Percentiles rank a stretch among this genome's conserved stretches.
phyloP scores from a whole-genome alignment of 1,284 basidiomycete species.

The Gomphus sp. region DNA sequence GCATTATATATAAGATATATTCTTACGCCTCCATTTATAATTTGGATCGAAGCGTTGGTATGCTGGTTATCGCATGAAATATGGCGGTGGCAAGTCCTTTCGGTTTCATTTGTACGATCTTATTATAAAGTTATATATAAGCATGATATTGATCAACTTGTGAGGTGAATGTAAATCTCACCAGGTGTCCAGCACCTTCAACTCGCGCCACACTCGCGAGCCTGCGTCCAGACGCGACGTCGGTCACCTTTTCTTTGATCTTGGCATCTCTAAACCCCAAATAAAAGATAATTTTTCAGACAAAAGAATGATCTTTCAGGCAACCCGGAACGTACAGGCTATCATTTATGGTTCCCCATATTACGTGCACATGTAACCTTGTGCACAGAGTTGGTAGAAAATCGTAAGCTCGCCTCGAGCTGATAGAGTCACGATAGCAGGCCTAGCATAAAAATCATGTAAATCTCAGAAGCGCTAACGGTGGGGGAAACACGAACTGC shows the following conservation, averaged over 20 bases:
- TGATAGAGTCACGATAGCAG: conserved; percentile 32
- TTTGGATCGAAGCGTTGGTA: too few species aligned
- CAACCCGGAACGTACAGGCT: conserved; percentile 25
- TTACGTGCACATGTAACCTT: conserved; percentile 35
- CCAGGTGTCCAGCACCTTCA: conserved; percentile 23
- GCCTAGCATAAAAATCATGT: conserved; percentile 25
- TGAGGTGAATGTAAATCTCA: conserved; percentile 13
- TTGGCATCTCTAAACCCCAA: conserved; percentile 3
- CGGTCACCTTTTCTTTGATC: conserved; percentile 31
- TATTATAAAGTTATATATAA: neutral
- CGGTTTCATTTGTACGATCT: conserved; percentile 7
- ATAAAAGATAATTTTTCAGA: neutral
- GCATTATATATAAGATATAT: too few species aligned
- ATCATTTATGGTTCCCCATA: conserved; percentile 41
- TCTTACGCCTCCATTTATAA: too few species aligned
- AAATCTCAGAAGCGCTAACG: neutral
- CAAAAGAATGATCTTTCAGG: neutral
- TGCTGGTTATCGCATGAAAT: neutral
- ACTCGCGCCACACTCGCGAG: conserved; percentile 27
- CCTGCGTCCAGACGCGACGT: conserved; percentile 24
- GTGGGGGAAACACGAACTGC: conserved; percentile 28
- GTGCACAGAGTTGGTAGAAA: conserved; percentile 28
- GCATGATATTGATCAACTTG: neutral
- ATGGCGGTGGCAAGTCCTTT: conserved; percentile 3
- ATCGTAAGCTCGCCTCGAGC: conserved; percentile 26